Evolutionary conservation across 179 eudicot species (phyloP).

Genomic region (Gypsophila paniculata): DNA sequence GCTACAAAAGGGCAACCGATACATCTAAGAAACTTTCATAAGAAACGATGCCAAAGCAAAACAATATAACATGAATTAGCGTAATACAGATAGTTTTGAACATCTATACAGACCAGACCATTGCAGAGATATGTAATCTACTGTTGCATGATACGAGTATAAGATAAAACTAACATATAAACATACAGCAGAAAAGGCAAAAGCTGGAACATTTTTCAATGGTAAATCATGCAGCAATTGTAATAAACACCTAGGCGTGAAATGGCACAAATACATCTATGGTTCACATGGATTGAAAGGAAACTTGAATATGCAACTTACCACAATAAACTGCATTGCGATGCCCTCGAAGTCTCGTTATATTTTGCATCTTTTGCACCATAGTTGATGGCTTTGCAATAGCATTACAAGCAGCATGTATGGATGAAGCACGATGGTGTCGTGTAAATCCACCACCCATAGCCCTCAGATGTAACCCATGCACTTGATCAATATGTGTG

Average conservation of each 20-base stretch:
- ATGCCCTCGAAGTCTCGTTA: slow-evolving; percentile 77
- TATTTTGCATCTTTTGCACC: slow-evolving; percentile 92
- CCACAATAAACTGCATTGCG: slow-evolving; percentile 93
- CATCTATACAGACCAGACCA: not conserved
- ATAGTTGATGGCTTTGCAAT: slow-evolving; percentile 90
- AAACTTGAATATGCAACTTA: slow-evolving; percentile 31
- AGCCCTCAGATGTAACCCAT: slow-evolving; percentile 75
- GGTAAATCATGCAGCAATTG: slow-evolving; percentile 12
- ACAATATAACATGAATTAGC: not conserved
- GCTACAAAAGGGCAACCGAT: slow-evolving; percentile 42
- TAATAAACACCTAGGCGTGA: not conserved
- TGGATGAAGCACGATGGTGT: slow-evolving; percentile 86
- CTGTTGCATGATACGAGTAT: not conserved
- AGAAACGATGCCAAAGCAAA: slow-evolving; percentile 2
- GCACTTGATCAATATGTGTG: slow-evolving; percentile 72
- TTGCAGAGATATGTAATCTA: not conserved
- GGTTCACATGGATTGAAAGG: not conserved
- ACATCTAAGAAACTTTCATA: slow-evolving; percentile 3
- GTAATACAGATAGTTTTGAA: not conserved
- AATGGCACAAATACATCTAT: slow-evolving; percentile 1
- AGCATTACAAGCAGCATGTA: slow-evolving; percentile 79
- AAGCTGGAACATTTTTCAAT: not conserved
- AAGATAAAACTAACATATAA: not conserved
- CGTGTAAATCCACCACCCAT: slow-evolving; percentile 91
- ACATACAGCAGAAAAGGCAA: slow-evolving; percentile 5